Evolutionary conservation across 768 basidiomycete species (phyloP), one percentile per base, ranked within the genome.

Genomic region (Udeniomyces megalosporus): DNA sequence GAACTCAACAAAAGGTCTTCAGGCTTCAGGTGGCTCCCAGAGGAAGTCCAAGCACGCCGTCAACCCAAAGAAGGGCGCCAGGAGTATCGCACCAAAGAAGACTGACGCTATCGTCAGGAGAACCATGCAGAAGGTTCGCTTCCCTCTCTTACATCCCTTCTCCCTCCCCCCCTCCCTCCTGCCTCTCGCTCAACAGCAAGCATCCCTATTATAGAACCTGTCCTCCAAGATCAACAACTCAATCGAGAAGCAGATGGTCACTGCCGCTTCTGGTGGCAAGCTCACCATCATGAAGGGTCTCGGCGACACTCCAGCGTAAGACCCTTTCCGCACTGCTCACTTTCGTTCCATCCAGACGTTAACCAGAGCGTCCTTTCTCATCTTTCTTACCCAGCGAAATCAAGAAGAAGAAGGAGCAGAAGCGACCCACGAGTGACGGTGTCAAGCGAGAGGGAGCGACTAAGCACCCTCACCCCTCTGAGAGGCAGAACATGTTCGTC

Each of bases 221-320:
- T 85, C 85, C 63, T 85, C 88, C 56, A 91, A 90, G 76, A 91
- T 95, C 71, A 89, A 86, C 72, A 83, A 82, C 72, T 87, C 86
- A 24, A 91, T 96, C 69, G 91, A 96, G 72, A 79, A 80, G 59
- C 90, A 92, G 74, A 88, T 91, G 82, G 86, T 88, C 14, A 76
- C 82, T 53, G 89, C 89, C 7, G 91, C 91, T 3, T 89, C 87
- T 4, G 78, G 83, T 47, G 91, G 91, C 44, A 89, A 88, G 72
- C 78, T 96, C 65, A 88, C 88, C 31, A 90, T 96, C 72, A 89
- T 96, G 89, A 87, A 86, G 75, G 80, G 83, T 65, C 73, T 58
- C 29, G 66, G 60, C 24, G 71, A 70, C 48, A 49, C 58, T 10
- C 48, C 58, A 20, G 58, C 48, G 35, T 50, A 42, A 12, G 58